A percentile compares a stretch with the other conserved stretches of the same genome.
These are phyloP conservation scores for Malbranchea zuffiana DNA, from an alignment of 2,329 filamentous ascomycete species.

Conservation along the genomic window DNA sequence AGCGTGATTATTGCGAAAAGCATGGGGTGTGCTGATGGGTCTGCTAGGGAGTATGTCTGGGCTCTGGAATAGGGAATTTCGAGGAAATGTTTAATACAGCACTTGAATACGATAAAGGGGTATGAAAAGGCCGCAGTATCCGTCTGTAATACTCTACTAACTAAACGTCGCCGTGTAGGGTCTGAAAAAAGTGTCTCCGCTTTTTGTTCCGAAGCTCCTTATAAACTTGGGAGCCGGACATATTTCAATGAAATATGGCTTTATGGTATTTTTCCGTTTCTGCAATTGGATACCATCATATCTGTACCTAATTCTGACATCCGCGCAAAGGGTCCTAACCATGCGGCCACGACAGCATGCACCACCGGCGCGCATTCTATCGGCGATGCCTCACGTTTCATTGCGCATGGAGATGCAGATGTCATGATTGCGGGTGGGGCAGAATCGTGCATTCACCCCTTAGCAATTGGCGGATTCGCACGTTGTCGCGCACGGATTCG, in stretches of 20 bases:
- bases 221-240: conserved; percentile 95
- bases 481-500: too few species aligned
- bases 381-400: conserved; percentile 85
- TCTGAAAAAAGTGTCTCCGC: conserved; percentile 81
- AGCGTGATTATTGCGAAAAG: not conserved
- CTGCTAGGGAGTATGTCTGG: conserved; percentile 71
- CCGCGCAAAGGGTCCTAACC: conserved; percentile 65
- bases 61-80: conserved; percentile 89
- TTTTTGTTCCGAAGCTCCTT: conserved; percentile 85
- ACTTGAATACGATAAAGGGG: conserved; percentile 60
- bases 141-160: conserved; percentile 52
- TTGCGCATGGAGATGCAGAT: conserved; percentile 80
- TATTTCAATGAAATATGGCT: conserved; percentile 82
- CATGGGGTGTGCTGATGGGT: conserved; percentile 5
- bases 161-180: conserved; percentile 45
- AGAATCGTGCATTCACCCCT: conserved; percentile 89
- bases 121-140: conserved; percentile 41
- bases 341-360: conserved; percentile 85
- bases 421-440: conserved; percentile 95
- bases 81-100: conserved; percentile 82
- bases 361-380: conserved; percentile 93
- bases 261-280: conserved; percentile 42
- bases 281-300: not conserved
- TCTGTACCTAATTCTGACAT: not conserved
- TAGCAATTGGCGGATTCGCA: conserved; percentile 85